Evolutionary conservation across 805 yeast genomes (phyloP), one percentile per base, ranked within the genome.

Genomic region (Candida sakaeoensis): DNA sequence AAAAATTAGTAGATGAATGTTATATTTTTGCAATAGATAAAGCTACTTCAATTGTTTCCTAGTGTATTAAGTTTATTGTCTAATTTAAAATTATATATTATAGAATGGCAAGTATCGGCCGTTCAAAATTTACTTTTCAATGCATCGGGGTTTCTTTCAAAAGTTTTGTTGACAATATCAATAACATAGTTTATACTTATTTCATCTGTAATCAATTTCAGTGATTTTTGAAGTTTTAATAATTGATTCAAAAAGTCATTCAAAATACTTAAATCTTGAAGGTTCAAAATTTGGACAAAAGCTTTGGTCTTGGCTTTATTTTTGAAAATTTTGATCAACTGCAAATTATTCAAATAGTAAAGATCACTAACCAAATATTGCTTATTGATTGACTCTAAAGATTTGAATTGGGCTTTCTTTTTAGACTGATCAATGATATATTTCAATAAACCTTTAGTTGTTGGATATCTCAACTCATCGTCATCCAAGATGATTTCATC

Each of bases 261-360:
- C 18, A 61, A 46, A 12, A 57, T 42, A 5, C 43, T 39, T 35
- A 68, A 52, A 48, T 67, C 69, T 18, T 50, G 48, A 2, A 40
- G 41, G 42, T 60, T 58, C 36, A 43, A 48, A 17, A 65, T 54
- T 30, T 55, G 51, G 17, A 68, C 72, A 46, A 53, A 66, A 6
- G 74, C 72, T 38, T 56, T 54, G 5, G 71, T 67, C 44, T 61
- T 65, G 7, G 69, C 52, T 51, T 66, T 65, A 49, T 68, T 68
- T 49, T 68, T 68, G 49, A 62, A 58, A 19, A 68, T 65, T 37
- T 51, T 52, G 16, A 68, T 54, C 41, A 67, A 51, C 32, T 48
- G 49, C 40, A 68, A 52, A 43, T 66, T 57, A 45, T 63, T 52
- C 42, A 67, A 51, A 44, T 65, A 68, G 41, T 61, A 68, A 40